Conservation (phyloP, 257 asterid species). For the Solanum boliviense region DNA sequence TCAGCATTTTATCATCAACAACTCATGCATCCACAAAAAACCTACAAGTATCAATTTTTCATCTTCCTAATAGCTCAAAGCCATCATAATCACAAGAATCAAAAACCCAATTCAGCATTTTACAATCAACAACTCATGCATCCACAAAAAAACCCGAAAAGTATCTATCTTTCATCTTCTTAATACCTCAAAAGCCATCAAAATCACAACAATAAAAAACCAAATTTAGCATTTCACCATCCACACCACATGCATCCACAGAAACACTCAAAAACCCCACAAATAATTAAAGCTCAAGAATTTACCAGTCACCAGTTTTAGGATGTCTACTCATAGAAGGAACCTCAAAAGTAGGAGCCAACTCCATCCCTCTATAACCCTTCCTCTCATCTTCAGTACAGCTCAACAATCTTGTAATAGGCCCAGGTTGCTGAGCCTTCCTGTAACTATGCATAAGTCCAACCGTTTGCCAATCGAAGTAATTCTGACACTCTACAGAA, state of each 20-base stretch:
- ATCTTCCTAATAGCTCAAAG: background rate
- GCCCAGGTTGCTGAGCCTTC: constrained; percentile 89
- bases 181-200: background rate
- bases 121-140: background rate
- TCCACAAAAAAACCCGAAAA: background rate
- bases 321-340: constrained; percentile 82
- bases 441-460: constrained; percentile 84
- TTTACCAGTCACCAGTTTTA: constrained; percentile 78
- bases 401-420: constrained; percentile 79
- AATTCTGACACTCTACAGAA: constrained; percentile 91
- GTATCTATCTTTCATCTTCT: background rate
- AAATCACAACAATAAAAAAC: background rate
- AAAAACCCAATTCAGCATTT: background rate
- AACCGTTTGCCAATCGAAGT: constrained; percentile 99
- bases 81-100: background rate
- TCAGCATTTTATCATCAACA: background rate
- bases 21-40: background rate
- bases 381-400: constrained; percentile 70
- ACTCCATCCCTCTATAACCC: constrained; percentile 66
- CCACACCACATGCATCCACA: background rate
- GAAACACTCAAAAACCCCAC: background rate
- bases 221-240: background rate
- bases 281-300: background rate
- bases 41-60: background rate
- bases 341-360: constrained; percentile 92